Evolutionary conservation across 2,329 filamentous ascomycete genomes (phyloP), one percentile per base, ranked within the genome.

Genomic region (Colletotrichum eleusines): DNA sequence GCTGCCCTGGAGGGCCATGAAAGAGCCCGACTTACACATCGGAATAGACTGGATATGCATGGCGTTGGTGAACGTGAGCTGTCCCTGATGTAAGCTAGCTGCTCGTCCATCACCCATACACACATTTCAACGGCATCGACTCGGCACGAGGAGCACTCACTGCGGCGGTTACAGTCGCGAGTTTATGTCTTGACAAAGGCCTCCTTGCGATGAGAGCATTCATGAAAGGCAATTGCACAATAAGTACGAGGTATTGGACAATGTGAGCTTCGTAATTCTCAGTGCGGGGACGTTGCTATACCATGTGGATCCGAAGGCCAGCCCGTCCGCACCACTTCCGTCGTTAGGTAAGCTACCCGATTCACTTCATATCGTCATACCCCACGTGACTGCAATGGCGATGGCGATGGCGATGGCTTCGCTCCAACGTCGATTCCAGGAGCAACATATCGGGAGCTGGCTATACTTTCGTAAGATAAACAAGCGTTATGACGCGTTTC

Each of bases 41-140:
- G 93, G 92, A 82, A 96, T 95, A 75, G 92, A 92, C 82, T 93
- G 89, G 83, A 95, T 92, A 88, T 95, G 92, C 93, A 96, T 96
- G 75, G 83, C 83, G 83, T 87, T 86, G 64, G 77, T 69, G 69
- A 73, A 74, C 62, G 76, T 74, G 69, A 77, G 77, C 80, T 82
- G 70, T 74, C 72, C 76, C 78, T 74, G 40, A 76, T 76, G 70
- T 73, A 40, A 73, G 64, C 60, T 5, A 26, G 11, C 50, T 12
- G 40, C 18, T 40, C 28, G 11, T 16, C 28, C 46, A 28, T 23
- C 6, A 31, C 23, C n/a, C 26, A 5, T 20, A 9, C 40, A 31
- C 11, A 35, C 20, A 26, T n/a, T n/a, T 16, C 6, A 5, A 28
- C 5, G 42, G 33, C 23, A 6, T 28, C 16, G 6, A 11, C 1